Conservation (phyloP, 768 basidiomycete genomes). For the Suillus occidentalis region DNA sequence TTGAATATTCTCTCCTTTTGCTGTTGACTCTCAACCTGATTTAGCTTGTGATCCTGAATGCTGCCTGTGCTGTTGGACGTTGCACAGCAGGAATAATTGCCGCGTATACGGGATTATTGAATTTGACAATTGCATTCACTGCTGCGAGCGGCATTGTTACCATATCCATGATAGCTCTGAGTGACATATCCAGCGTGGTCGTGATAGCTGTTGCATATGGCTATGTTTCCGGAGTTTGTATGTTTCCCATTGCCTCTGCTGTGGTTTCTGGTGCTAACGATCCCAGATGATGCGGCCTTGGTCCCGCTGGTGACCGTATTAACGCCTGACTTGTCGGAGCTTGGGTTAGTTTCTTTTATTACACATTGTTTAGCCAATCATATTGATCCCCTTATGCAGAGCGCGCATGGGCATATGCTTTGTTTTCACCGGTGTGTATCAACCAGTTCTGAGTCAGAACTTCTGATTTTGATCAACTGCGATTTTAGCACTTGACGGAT, state of each 20-base stretch:
- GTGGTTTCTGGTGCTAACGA: background rate
- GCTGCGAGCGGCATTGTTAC: slow-evolving; percentile 38
- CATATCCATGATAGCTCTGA: slow-evolving; percentile 46
- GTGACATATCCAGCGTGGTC: slow-evolving; percentile 37
- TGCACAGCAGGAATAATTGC: slow-evolving; percentile 41
- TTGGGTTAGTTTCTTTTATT: slow-evolving; percentile 38
- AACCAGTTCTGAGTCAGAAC: background rate
- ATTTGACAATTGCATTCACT: slow-evolving; percentile 39
- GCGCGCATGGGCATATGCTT: slow-evolving; percentile 49
- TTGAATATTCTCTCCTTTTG: background rate
- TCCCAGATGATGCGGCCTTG: slow-evolving; percentile 38
- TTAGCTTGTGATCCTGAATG: slow-evolving; percentile 56
- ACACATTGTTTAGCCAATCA: background rate
- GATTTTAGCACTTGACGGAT: slow-evolving; percentile 25
- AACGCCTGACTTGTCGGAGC: slow-evolving; percentile 48
- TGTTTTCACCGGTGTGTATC: slow-evolving; percentile 38
- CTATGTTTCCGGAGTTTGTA: slow-evolving; percentile 46
- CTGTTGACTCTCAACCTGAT: background rate
- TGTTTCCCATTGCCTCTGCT: slow-evolving; percentile 9
- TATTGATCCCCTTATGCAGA: slow-evolving; percentile 9
- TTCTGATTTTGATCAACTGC: too few species aligned
- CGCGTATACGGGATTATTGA: slow-evolving; percentile 42
- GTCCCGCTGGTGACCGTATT: slow-evolving; percentile 45
- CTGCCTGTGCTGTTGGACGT: slow-evolving; percentile 47
- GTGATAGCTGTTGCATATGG: slow-evolving; percentile 48